Base-by-base conservation (phyloP, 192 early-diverging fungal genomes). In the Coemansia sp. region DNA sequence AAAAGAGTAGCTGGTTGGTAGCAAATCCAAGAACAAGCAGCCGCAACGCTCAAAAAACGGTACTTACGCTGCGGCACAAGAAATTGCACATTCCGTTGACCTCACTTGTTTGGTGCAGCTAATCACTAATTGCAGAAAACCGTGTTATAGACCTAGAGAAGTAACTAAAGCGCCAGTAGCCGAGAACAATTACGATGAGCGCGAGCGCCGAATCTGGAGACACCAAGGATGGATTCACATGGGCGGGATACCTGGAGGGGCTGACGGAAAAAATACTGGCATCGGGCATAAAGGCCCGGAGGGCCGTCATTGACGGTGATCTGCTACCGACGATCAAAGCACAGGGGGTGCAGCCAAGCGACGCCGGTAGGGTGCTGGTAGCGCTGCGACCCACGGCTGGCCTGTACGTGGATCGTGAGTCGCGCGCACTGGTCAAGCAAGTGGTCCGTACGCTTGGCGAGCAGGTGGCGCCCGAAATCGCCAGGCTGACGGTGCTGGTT, bases 391-490 rank as follows among this genome's bases (percentile, higher is more conserved):
- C 80, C 13, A 85, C 87, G 37, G 73, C 83, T 45, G 56, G 81
- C 9, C 82, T 86, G 22, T 91, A 89, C 57, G 75, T 74, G 46
- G 89, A 91, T 59, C 72, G 78, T 43, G 48, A 48, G 25, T 89
- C 89, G 3, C 81, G 89, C 38, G 52, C 77, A 2, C 53, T 77
- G 1, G 80, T 88, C 40, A 57, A 83, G 14, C 72, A 80, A 3
- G 79, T 83, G 24, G 58, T 89, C 20, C 62, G 67, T 25, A 78
- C 78, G 35, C 66, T 86, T 5, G 72, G 81, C 8, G 64, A 57
- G 37, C 81, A 80, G 80, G 81, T 84, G 41, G 55, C 81, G 5
- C 33, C 55, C 9, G 68, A 71, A 7, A 84, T 86, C 61, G 58
- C 79, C 55, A 76, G 76, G 46, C 51, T 68, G 34, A 80, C 83